Evolutionary conservation across 2,329 filamentous ascomycete genomes (phyloP), one percentile per base, ranked within the genome.

Genomic region (Moelleriella libera): DNA sequence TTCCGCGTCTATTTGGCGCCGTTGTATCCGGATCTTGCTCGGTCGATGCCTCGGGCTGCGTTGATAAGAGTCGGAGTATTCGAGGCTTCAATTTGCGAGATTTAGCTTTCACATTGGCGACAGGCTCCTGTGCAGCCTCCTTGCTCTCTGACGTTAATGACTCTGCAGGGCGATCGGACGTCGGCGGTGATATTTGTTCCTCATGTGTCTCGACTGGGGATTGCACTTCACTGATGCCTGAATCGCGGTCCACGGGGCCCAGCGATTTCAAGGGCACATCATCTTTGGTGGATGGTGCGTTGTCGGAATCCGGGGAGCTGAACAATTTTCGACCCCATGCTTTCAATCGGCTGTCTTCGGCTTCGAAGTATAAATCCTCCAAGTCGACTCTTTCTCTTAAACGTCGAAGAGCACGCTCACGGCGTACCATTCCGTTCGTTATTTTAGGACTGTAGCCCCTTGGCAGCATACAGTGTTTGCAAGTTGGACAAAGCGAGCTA

Each of bases 401-500:
- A 34, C 74, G 70, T 30, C 83, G 69, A 10, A 88, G 68, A 29
- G 83, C 76, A 12, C 84, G 74, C 63, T 95, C 88, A 40, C 85
- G 77, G 21, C 85, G 80, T 5, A 94, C 88, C 84, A 94, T 94
- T 12, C 76, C 74, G 55, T 94, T 92, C 5, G 88, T 94, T 41
- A 94, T 80, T 14, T 72, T 72, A 0, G 83, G 81, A 48, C 78
- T 81, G 56, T 78, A 78, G 0, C 86, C 68, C 55, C 61, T 57
- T 6, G 89, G 88, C 1, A 96, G 67, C 57, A 89, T 86, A 45
- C 78, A 85, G 51, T 82, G 78, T 62, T 95, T 96, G 70, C 92
- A 98, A 55, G 94, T 71, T 1, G 92, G 90, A 58, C 92, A 98
- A 2, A 96, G 72, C 14, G 86, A 94, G 59, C 85, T 94, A 59